phyloP scores from a whole-genome alignment of 305 asterid species.

The Solanum hybrid region DNA sequence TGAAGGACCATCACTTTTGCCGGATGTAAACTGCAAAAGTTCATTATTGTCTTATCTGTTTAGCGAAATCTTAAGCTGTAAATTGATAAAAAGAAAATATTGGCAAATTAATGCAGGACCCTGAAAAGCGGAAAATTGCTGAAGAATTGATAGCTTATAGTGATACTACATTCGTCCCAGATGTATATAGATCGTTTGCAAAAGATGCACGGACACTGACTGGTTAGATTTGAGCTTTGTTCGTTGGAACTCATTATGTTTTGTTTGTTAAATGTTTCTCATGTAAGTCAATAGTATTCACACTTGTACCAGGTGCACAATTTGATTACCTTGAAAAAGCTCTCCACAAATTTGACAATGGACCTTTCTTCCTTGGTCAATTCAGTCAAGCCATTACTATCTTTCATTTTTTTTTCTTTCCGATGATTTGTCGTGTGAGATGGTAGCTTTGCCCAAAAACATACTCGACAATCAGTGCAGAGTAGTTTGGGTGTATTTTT shows the following conservation, averaged over 20 bases:
- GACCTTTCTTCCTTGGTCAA: conserved; percentile 77
- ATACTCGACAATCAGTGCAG: not conserved
- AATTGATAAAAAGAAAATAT: not conserved
- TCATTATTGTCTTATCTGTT: not conserved
- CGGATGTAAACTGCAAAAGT: conserved; percentile 34
- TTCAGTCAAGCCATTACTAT: conserved; percentile 49
- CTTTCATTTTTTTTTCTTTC: not conserved
- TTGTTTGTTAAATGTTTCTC: not conserved
- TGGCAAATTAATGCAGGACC: conserved; percentile 30
- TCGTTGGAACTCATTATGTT: not conserved
- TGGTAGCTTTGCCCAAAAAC: not conserved
- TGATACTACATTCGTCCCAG: conserved; percentile 30
- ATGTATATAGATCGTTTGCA: conserved; percentile 27
- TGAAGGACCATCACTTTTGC: conserved; percentile 60
- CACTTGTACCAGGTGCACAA: not conserved
- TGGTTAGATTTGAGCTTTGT: conserved; percentile 18
- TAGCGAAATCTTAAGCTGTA: not conserved
- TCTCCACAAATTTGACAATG: conserved; percentile 50
- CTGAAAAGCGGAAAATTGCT: conserved; percentile 46
- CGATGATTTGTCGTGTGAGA: not conserved
- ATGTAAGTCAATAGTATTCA: not conserved
- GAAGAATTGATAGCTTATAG: conserved; percentile 58
- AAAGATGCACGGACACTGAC: conserved; percentile 46
- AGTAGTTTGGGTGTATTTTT: not conserved
- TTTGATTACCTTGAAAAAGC: conserved; percentile 74